Evolutionary conservation across 495 filamentous ascomycete species (phyloP).

Genomic region (Penicillium longicatenatum): DNA sequence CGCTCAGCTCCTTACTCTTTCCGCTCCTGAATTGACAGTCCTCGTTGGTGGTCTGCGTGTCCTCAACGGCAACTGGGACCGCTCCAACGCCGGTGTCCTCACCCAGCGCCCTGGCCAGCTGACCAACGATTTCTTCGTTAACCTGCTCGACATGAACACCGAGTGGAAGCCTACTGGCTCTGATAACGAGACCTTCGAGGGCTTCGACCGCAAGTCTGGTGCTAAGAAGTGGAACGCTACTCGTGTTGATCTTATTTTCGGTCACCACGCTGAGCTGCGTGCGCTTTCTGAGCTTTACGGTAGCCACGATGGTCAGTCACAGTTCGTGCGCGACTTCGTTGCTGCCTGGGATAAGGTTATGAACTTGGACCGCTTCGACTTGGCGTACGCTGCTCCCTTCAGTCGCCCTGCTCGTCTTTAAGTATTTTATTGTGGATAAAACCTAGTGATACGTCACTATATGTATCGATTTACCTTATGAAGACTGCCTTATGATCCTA

Average conservation of each 20-base stretch:
- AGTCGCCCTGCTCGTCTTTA: constrained; percentile 30
- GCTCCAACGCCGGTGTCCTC: constrained; percentile 61
- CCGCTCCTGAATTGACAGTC: constrained; percentile 66
- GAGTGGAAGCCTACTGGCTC: constrained; percentile 56
- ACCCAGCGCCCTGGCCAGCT: constrained; percentile 64
- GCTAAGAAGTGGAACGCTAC: constrained; percentile 67
- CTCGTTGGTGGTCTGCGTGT: constrained; percentile 67
- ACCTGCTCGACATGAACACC: constrained; percentile 66
- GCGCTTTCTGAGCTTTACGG: constrained; percentile 69
- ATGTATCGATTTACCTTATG: constrained; percentile 4
- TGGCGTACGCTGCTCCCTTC: constrained; percentile 26
- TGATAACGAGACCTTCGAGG: constrained; percentile 59
- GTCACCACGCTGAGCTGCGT: constrained; percentile 69
- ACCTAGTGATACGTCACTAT: background rate
- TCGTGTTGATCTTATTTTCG: constrained; percentile 69
- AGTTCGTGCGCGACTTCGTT: constrained; percentile 71
- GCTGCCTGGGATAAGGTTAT: constrained; percentile 71
- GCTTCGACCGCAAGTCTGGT: constrained; percentile 66
- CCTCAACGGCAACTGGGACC: constrained; percentile 67
- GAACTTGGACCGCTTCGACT: constrained; percentile 68
- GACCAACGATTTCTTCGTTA: constrained; percentile 76
- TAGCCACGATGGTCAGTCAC: constrained; percentile 51
- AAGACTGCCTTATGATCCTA: background rate
- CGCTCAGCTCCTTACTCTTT: constrained; percentile 65
- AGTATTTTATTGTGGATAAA: constrained; percentile 5